Evolutionary conservation across 345 rosid species (phyloP).

Genomic region (Cochlearia excelsa): DNA sequence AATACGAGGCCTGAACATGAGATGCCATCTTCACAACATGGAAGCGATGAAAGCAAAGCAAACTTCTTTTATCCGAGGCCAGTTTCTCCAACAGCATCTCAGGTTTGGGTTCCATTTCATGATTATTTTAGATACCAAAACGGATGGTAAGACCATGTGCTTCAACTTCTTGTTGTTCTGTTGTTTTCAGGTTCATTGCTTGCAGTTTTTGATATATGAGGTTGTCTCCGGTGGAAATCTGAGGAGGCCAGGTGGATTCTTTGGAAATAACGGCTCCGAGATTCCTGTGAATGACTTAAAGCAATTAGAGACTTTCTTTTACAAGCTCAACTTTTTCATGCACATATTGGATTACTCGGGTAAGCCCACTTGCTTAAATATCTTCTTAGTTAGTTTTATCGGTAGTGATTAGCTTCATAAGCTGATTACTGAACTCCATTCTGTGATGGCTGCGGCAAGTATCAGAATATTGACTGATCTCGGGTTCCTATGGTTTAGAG

Average conservation of each 20-base stretch:
- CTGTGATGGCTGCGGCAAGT: constrained; percentile 62
- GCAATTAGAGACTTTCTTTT: constrained; percentile 93
- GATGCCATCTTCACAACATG: constrained; percentile 61
- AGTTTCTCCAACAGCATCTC: constrained; percentile 94
- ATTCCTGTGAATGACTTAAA: constrained; percentile 90
- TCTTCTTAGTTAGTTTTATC: constrained; percentile 5
- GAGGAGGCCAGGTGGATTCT: constrained; percentile 96
- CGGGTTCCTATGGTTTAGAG: constrained; percentile 98
- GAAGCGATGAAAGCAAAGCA: constrained; percentile 74
- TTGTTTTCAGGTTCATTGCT: constrained; percentile 79
- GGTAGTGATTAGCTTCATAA: constrained; percentile 7
- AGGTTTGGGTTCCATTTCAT: constrained; percentile 50
- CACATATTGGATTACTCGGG: constrained; percentile 95
- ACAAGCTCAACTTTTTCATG: constrained; percentile 96
- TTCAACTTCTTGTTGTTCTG: constrained; percentile 13
- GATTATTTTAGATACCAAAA: constrained; percentile 2
- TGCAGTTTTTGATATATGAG: constrained; percentile 95
- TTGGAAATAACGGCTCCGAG: constrained; percentile 97
- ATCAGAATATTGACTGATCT: constrained; percentile 81
- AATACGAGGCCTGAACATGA: constrained; percentile 82
- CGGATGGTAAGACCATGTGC: constrained; percentile 10
- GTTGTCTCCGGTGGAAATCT: constrained; percentile 99
- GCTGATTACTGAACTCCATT: constrained; percentile 24
- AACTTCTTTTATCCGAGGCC: constrained; percentile 93
- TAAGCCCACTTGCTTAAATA: constrained; percentile 31